A percentile compares a stretch with the other conserved stretches of the same genome.
phyloP scores from a whole-genome alignment of 768 basidiomycete species.

The Cystobasidiopsis lactophilus region DNA sequence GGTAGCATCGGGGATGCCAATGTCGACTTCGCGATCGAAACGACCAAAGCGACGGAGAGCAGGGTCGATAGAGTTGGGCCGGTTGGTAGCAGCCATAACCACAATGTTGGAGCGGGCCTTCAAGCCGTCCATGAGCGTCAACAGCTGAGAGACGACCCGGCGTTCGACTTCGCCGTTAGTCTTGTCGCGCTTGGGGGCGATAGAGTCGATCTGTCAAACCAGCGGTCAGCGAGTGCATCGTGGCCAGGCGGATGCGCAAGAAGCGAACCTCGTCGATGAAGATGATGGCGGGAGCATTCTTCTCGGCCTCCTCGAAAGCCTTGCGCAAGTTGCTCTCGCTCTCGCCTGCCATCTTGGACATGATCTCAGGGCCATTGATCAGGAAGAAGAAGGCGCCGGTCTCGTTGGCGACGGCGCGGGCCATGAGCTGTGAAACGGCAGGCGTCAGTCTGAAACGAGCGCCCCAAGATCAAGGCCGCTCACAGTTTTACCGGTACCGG shows the following conservation, averaged over 20 bases:
- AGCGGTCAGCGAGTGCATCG: background rate
- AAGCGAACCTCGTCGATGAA: slow-evolving; percentile 63
- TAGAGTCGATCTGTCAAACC: slow-evolving; percentile 52
- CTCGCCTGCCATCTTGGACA: slow-evolving; percentile 99
- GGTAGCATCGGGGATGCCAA: slow-evolving; percentile 96
- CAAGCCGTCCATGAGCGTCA: slow-evolving; percentile 87
- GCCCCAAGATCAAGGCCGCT: background rate
- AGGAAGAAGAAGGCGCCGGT: slow-evolving; percentile 99
- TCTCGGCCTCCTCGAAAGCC: slow-evolving; percentile 98
- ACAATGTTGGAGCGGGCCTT: slow-evolving; percentile 98
- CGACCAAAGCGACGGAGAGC: slow-evolving; percentile 96
- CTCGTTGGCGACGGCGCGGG: slow-evolving; percentile 95
- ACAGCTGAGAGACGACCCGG: slow-evolving; percentile 90
- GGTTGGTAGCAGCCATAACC: slow-evolving; percentile 97
- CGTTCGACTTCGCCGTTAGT: slow-evolving; percentile 99
- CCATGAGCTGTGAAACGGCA: slow-evolving; percentile 42
- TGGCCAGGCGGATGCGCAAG: slow-evolving; percentile 4
- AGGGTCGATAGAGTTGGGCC: slow-evolving; percentile 97
- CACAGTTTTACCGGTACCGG: slow-evolving; percentile 88
- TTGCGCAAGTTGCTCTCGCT: slow-evolving; percentile 91
- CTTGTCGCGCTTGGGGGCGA: slow-evolving; percentile 99
- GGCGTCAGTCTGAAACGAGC: background rate
- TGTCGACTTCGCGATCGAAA: slow-evolving; percentile 98
- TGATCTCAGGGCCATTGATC: slow-evolving; percentile 98
- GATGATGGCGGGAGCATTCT: slow-evolving; percentile 98